Percentiles rank a stretch among this genome's conserved stretches.
These are phyloP conservation scores for Boletus coccyginus DNA, from an alignment of 768 basidiomycete genomes.

Conservation along the genomic window DNA sequence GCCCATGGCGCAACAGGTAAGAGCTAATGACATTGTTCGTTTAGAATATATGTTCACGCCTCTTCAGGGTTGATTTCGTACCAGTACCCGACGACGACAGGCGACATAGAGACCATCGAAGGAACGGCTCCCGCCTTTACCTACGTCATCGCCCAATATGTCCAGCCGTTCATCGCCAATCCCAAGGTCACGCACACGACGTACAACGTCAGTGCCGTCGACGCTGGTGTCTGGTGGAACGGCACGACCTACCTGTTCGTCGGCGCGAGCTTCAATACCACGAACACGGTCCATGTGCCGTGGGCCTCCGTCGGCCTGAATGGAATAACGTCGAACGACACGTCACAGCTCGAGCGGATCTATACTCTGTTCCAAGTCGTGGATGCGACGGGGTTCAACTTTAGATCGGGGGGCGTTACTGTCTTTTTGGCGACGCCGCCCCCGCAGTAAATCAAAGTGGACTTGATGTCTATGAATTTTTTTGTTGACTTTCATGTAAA, in stretches of 20 bases:
- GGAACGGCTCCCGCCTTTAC: slow-evolving; percentile 13
- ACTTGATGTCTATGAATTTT: no score
- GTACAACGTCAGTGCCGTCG: slow-evolving; percentile 18
- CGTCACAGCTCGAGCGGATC: no score
- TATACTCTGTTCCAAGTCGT: background rate
- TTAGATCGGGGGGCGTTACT: slow-evolving; percentile 16
- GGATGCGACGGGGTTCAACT: slow-evolving; percentile 18
- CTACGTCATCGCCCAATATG: background rate
- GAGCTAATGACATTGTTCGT: background rate
- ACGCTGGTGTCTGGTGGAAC: slow-evolving; percentile 21
- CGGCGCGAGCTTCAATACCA: slow-evolving; percentile 3
- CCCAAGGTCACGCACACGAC: background rate
- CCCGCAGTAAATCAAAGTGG: background rate
- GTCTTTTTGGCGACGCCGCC: slow-evolving; percentile 18
- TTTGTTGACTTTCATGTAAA: no score
- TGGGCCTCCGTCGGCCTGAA: background rate
- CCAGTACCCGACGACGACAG: slow-evolving; percentile 24
- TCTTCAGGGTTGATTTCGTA: slow-evolving; percentile 27
- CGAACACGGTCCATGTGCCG: slow-evolving; percentile 2
- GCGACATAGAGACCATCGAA: slow-evolving; percentile 22
- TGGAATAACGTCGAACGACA: no score
- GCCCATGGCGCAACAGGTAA: slow-evolving; percentile 27
- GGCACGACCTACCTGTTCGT: slow-evolving; percentile 23
- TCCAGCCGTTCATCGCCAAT: slow-evolving; percentile 22
- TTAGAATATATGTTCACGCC: background rate